Evolutionary conservation across 2,329 filamentous ascomycete species (phyloP).

Genomic region (Blastomyces silverae): DNA sequence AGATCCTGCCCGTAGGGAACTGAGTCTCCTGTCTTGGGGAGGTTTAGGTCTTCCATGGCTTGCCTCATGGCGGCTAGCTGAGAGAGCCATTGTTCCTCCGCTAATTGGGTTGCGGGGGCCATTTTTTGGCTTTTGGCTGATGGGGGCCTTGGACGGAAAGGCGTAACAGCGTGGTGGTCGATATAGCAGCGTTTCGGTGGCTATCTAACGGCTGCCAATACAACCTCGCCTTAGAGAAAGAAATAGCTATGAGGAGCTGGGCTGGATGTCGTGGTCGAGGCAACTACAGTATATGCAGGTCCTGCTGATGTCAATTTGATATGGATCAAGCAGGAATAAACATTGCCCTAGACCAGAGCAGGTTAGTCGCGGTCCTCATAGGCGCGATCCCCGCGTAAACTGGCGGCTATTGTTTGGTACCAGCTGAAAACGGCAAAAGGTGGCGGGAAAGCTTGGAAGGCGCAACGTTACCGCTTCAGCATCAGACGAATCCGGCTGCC

Average conservation of each 20-base stretch:
- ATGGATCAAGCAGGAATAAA: neutral
- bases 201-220: neutral
- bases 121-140: neutral
- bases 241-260: neutral
- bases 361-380: neutral
- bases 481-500: conserved; percentile 1
- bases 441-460: neutral
- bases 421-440: conserved; percentile 5
- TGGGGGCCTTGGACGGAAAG: neutral
- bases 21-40: conserved; percentile 46
- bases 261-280: neutral
- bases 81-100: conserved; percentile 68
- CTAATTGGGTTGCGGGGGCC: neutral
- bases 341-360: neutral
- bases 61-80: conserved; percentile 81
- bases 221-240: neutral
- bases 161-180: neutral
- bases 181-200: neutral
- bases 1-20: conserved; percentile 49
- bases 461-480: neutral
- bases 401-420: neutral
- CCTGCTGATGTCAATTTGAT: neutral
- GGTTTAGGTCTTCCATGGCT: conserved; percentile 66
- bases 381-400: neutral
- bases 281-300: neutral